These are phyloP conservation scores for Aegle marmelos DNA, from an alignment of 345 rosid species.

Conservation along the genomic window DNA sequence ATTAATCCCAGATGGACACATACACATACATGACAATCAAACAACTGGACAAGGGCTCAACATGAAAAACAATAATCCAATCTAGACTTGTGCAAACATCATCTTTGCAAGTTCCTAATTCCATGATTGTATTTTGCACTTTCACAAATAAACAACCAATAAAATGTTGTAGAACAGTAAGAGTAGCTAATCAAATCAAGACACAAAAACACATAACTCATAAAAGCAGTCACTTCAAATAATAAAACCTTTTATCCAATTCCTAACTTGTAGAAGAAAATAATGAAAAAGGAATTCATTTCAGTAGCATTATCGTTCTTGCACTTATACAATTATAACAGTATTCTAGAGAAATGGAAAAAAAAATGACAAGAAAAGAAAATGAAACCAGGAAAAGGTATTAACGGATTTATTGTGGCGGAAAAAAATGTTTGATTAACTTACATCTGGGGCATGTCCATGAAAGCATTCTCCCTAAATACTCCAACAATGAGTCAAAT, in stretches of 20 bases:
- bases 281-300: conserved; percentile 1
- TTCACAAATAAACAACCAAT: background rate
- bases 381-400: background rate
- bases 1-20: no score
- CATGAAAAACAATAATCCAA: background rate
- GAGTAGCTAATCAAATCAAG: background rate
- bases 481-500: background rate
- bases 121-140: background rate
- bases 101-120: background rate
- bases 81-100: background rate
- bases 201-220: background rate
- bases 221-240: background rate
- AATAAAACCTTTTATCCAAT: background rate
- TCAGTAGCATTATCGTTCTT: background rate
- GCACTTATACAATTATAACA: conserved; percentile 3
- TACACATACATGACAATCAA: no score
- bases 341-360: background rate
- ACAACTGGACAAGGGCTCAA: no score
- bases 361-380: no score
- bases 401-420: background rate
- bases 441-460: conserved; percentile 3
- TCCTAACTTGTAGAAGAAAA: background rate
- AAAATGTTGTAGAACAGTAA: background rate
- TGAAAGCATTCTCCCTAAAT: conserved; percentile 3
- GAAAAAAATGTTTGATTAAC: background rate